Evolutionary conservation across 768 basidiomycete species (phyloP), one percentile per base, ranked within the genome.

Genomic region (Panus rudis): DNA sequence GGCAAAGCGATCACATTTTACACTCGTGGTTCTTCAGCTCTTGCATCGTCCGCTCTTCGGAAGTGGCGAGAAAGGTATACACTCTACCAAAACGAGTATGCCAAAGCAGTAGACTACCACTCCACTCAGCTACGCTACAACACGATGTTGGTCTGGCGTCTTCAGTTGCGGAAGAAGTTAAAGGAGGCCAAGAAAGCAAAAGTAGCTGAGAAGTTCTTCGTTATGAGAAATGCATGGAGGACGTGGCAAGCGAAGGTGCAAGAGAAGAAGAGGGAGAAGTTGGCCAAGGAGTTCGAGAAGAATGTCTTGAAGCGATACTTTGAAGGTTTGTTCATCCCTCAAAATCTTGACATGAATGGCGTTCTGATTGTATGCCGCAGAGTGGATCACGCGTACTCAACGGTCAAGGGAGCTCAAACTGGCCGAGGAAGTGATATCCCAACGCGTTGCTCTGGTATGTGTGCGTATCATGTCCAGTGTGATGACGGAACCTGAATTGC

Each of bases 161-260:
- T 76, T 16, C 63, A 65, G 28, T 62, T 83, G 39, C 71, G 78
- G 14, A 59, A 64, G 13, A 70, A 71, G 43, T 48, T 77, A 30
- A 73, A 73, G 48, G 51, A 69, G 52, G 57, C 67, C 30, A 77
- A 74, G 50, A 69, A 78, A 52, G 82, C 82, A 1, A 73, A 69
- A 49, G 58, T 70, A 23, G 74, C 75, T 0, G 65, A 75, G 51
- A 73, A 67, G 40, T 76, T 68, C 45, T 71, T 86, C 47, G 38
- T 71, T 4, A 58, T 66, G 42, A 65, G 78, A 43, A 65, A 63
- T 25, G 68, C 59, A 42, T 78, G 75, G 70, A 66, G 57, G 41
- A 47, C 50, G 17, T 78, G 82, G 79, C 66, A 57, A 43, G 65
- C 58, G 8, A 70, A 66, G 34, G 57, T 76, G 28, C 66, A 66